Evolutionary conservation across 2,329 filamentous ascomycete genomes (phyloP).

Genomic region (Paecilomyces niveus): DNA sequence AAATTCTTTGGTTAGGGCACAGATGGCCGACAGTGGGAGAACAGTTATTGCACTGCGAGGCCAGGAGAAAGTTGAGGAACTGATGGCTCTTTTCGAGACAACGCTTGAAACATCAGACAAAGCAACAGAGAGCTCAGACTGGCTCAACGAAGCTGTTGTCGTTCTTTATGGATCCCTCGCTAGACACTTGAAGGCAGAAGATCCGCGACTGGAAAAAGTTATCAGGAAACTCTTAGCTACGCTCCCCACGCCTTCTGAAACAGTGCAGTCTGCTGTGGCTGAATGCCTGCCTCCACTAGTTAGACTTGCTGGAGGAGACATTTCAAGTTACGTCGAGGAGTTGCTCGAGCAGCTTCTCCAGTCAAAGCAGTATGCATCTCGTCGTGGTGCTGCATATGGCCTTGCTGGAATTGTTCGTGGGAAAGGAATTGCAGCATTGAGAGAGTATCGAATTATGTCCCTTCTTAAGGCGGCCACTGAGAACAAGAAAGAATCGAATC

Average conservation of each 20-base stretch:
- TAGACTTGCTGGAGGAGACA: conserved; percentile 68
- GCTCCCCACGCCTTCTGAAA: conserved; percentile 88
- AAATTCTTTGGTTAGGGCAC: conserved; percentile 66
- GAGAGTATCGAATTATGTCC: conserved; percentile 79
- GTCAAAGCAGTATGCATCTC: conserved; percentile 84
- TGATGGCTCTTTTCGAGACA: conserved; percentile 88
- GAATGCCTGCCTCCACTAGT: conserved; percentile 91
- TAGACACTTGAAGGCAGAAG: conserved; percentile 76
- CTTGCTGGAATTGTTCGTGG: conserved; percentile 84
- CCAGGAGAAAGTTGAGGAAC: conserved; percentile 70
- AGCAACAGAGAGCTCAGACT: conserved; percentile 72
- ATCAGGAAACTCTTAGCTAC: conserved; percentile 80
- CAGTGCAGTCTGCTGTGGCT: conserved; percentile 92
- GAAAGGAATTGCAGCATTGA: conserved; percentile 72
- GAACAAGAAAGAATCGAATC: conserved; percentile 87
- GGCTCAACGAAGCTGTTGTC: conserved; percentile 93
- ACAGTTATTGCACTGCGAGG: conserved; percentile 74
- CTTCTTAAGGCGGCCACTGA: conserved; percentile 76
- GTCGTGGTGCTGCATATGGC: conserved; percentile 90
- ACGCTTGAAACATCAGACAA: conserved; percentile 82
- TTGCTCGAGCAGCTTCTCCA: conserved; percentile 76
- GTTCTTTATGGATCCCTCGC: conserved; percentile 95
- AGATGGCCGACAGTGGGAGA: conserved; percentile 89
- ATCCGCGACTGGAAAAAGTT: conserved; percentile 79
- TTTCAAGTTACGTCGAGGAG: conserved; percentile 70